Evolutionary conservation across 805 yeast genomes (phyloP), one percentile per base, ranked within the genome.

Genomic region (Nakazawaea wickerhamii): DNA sequence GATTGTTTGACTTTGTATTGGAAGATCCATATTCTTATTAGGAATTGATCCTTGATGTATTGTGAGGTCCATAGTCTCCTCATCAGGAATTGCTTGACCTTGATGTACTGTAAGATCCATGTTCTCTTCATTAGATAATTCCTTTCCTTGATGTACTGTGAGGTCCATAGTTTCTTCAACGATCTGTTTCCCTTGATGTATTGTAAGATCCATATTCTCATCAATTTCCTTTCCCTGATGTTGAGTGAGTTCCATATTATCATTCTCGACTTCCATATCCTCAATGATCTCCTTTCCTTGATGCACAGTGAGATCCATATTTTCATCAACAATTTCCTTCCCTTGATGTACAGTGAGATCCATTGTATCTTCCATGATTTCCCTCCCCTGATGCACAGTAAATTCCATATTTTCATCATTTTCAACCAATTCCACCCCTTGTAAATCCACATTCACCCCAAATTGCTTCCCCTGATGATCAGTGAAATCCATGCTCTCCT

Each of bases 191-290:
- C n/a, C 37, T 5, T 33, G 11, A 20, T 22, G 30, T 14, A 10
- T 13, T 19, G 38, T 33, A 5, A 33, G 15, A 11, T 40, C 38
- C 38, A 33, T 40, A 15, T 32, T 21, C 8, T 32, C 36, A 3
- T 31, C 38, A 14, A 18, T 10, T 20, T 36, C 25, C 19, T 14
- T 42, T 14, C 22, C 36, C 17, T 31, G 21, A 11, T 18, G 31
- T 28, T 39, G 43, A 8, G 50, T 48, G 13, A 48, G 21, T 20
- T 48, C 50, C 50, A 48, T 48, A 31, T 46, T 49, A 13, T 28
- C 41, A 19, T 36, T 31, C 14, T 4, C n/a, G 22, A 7, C 33
- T 11, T 35, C 4, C 30, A n/a, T 3, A 10, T 14, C 10, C 5
- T 8, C 18, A 3, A n/a, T 5, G 3, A 28, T 14, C 3, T 28